Evolutionary conservation across 2,329 filamentous ascomycete species (phyloP).

Genomic region (Trichophyton benhamiae): DNA sequence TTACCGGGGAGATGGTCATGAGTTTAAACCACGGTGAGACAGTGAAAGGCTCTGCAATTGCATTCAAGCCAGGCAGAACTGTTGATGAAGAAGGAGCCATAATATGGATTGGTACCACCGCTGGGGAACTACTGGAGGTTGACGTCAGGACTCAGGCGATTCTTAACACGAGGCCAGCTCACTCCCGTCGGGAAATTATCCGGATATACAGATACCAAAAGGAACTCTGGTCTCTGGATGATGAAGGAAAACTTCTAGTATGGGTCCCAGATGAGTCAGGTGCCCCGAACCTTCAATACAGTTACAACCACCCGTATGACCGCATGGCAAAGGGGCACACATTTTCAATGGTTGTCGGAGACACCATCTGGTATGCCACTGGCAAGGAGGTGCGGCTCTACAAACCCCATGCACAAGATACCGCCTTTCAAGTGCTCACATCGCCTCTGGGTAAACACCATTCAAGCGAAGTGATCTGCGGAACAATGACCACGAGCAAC

Average conservation of each 20-base stretch:
- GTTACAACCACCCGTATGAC: conserved; percentile 55
- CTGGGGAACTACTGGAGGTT: conserved; percentile 78
- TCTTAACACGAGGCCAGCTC: conserved; percentile 56
- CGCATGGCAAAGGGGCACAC: conserved; percentile 69
- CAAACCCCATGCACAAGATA: conserved; percentile 56
- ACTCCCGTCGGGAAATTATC: conserved; percentile 65
- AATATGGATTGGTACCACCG: conserved; percentile 81
- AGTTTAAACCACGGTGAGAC: conserved; percentile 75
- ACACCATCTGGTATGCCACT: conserved; percentile 74
- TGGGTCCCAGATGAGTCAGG: conserved; percentile 70
- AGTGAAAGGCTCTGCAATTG: conserved; percentile 64
- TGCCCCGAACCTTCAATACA: conserved; percentile 60
- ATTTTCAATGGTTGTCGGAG: conserved; percentile 76
- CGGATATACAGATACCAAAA: conserved; percentile 77
- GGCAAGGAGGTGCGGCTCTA: conserved; percentile 84
- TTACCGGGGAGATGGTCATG: conserved; percentile 69
- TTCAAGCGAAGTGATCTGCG: conserved; percentile 77
- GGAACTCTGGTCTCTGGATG: conserved; percentile 89
- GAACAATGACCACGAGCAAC: conserved; percentile 60
- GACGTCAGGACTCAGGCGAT: conserved; percentile 66
- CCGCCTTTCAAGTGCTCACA: conserved; percentile 63
- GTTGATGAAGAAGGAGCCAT: conserved; percentile 68
- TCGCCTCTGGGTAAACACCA: conserved; percentile 58
- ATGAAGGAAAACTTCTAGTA: conserved; percentile 71
- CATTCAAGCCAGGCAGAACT: conserved; percentile 70